Percentiles rank a stretch among this genome's conserved stretches.
phyloP scores from a whole-genome alignment of 306 rosid genomes.

The Lotus japonicus region DNA sequence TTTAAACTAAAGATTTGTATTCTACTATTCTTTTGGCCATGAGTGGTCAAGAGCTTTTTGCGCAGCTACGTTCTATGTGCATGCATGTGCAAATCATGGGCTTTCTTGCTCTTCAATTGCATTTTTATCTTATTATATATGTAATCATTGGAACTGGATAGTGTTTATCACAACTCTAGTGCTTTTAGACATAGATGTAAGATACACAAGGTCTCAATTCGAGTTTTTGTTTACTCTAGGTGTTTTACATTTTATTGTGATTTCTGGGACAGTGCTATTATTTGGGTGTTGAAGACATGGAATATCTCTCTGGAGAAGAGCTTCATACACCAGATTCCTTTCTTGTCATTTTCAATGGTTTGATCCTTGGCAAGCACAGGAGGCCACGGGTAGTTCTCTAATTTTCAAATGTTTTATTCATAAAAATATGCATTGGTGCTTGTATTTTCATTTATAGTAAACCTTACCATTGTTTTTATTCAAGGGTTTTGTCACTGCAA shows the following conservation, averaged over 20 bases:
- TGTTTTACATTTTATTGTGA: conserved; percentile 11
- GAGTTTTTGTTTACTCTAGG: not conserved
- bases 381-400: conserved; percentile 62
- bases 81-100: no score
- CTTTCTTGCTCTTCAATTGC: no score
- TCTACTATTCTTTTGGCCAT: no score
- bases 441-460: not conserved
- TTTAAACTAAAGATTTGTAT: no score
- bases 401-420: not conserved
- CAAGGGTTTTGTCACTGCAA: conserved; percentile 55
- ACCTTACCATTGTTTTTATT: conserved; percentile 4
- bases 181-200: not conserved
- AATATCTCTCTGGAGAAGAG: conserved; percentile 78
- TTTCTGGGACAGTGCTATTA: conserved; percentile 48
- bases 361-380: conserved; percentile 89
- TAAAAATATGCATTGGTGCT: not conserved
- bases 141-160: no score
- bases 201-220: not conserved
- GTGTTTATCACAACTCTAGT: no score
- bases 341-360: conserved; percentile 83
- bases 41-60: no score
- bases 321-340: conserved; percentile 82
- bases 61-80: no score
- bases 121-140: no score
- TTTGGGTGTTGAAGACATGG: conserved; percentile 80